phyloP scores from a whole-genome alignment of 441 rosid genomes.

The Macaranga tanarius region DNA sequence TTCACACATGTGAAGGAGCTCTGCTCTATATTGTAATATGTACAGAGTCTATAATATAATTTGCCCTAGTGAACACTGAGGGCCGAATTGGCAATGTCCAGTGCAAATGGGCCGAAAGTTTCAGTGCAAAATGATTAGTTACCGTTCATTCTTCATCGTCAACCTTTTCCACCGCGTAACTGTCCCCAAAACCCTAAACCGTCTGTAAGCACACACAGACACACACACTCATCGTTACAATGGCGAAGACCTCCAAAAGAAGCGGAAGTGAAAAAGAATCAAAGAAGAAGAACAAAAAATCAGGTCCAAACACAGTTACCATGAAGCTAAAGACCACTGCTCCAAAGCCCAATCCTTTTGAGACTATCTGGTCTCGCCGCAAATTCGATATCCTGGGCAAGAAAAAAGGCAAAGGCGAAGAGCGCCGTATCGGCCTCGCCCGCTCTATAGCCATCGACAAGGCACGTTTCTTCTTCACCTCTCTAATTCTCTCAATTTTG shows the following conservation, averaged over 20 bases:
- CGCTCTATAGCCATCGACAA: conserved; percentile 70
- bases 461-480: conserved; percentile 19
- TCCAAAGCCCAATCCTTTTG: conserved; percentile 64
- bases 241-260: conserved; percentile 47
- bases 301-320: conserved; percentile 56
- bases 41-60: too few species aligned
- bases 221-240: conserved; percentile 7
- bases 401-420: conserved; percentile 78
- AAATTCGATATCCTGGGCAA: conserved; percentile 86
- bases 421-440: conserved; percentile 62
- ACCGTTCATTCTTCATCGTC: too few species aligned
- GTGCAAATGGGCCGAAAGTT: too few species aligned
- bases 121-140: too few species aligned
- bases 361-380: conserved; percentile 79
- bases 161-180: too few species aligned
- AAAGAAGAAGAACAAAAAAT: conserved; percentile 39
- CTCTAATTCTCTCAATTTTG: too few species aligned
- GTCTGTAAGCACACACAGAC: background rate
- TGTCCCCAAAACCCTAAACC: conserved; percentile 7
- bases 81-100: too few species aligned
- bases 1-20: too few species aligned
- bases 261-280: conserved; percentile 26
- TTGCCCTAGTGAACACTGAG: too few species aligned
- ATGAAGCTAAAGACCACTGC: conserved; percentile 50
- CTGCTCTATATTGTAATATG: too few species aligned